Conservation (phyloP, 768 basidiomycete species). For the Rhizopogon vulgaris region DNA sequence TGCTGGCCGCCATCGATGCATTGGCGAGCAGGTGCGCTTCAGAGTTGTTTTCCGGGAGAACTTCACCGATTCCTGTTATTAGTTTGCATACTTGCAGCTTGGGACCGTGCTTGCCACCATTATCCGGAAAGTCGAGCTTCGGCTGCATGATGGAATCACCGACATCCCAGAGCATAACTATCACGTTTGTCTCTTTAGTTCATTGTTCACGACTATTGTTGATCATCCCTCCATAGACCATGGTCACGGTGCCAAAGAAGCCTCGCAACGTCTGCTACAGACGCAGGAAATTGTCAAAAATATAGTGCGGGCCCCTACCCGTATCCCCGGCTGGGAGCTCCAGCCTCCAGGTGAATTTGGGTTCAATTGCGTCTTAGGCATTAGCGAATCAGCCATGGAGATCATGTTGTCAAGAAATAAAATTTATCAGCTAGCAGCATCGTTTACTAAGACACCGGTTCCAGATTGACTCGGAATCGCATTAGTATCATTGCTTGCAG, state of each 20-base stretch:
- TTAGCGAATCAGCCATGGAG: no score
- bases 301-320: no score
- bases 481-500: no score
- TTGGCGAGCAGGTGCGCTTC: constrained; percentile 72
- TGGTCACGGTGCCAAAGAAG: constrained; percentile 86
- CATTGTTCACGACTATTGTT: background rate
- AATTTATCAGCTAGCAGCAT: no score
- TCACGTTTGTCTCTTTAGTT: constrained; percentile 51
- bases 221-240: constrained; percentile 50
- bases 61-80: constrained; percentile 1
- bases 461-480: no score
- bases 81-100: constrained; percentile 95
- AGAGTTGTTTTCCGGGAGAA: background rate
- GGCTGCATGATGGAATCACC: constrained; percentile 42
- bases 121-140: constrained; percentile 70
- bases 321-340: no score
- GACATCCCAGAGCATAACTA: constrained; percentile 83
- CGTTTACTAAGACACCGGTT: no score
- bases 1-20: constrained; percentile 92
- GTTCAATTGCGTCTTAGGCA: no score
- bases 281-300: constrained; percentile 34
- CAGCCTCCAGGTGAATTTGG: no score
- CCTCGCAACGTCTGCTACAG: constrained; percentile 63
- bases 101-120: constrained; percentile 77
- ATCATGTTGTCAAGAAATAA: no score